Conservation (phyloP, 2,329 filamentous ascomycete genomes). For the Colletotrichum zoysiae region DNA sequence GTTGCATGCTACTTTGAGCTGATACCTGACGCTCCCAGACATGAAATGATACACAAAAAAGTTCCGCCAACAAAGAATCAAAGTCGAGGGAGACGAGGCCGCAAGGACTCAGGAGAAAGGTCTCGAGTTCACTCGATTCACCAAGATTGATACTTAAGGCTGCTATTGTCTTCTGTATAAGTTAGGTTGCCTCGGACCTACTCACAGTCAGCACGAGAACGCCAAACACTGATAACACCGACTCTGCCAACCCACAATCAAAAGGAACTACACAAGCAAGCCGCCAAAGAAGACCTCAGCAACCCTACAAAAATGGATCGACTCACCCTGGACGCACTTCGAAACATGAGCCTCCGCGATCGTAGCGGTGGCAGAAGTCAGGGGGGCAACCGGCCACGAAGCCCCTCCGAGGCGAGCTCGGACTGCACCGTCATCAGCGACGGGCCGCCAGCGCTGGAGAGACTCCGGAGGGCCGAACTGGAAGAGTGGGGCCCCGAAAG, state of each 20-base stretch:
- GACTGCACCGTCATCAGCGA: neutral
- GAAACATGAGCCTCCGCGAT: neutral
- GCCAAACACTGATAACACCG: neutral
- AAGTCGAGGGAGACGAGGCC: neutral
- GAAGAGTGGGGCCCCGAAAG: neutral
- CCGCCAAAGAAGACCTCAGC: neutral
- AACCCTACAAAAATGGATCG: neutral
- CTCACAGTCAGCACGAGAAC: neutral
- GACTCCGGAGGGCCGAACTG: neutral
- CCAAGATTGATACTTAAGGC: neutral
- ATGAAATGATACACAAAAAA: neutral
- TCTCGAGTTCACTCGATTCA: neutral
- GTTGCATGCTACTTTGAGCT: neutral
- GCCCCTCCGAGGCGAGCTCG: neutral
- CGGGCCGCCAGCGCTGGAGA: conserved; percentile 10
- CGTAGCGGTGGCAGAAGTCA: neutral
- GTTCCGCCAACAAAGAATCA: neutral
- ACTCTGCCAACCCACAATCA: no score
- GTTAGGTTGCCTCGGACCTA: neutral
- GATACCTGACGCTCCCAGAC: no score
- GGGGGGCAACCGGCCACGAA: neutral
- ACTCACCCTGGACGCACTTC: neutral
- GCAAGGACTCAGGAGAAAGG: neutral
- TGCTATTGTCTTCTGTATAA: neutral
- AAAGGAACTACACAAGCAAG: neutral